phyloP scores from a whole-genome alignment of 257 asterid species.

The Coffea eugenioides region DNA sequence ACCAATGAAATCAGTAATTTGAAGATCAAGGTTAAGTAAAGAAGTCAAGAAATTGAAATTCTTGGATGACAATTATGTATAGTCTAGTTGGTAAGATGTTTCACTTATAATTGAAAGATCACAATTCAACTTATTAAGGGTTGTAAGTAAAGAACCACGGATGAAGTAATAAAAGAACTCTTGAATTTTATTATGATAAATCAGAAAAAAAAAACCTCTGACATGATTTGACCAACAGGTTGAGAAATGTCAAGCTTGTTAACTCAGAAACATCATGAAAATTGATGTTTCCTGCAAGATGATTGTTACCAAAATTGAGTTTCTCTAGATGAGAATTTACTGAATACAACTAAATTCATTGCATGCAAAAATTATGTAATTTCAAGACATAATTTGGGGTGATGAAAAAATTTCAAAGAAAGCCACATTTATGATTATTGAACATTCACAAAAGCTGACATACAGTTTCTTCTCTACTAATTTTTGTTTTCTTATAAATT shows the following conservation, averaged over 20 bases:
- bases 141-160: no score
- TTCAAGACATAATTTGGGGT: no score
- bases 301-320: constrained; percentile 1
- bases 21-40: constrained; percentile 1
- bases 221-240: neutral
- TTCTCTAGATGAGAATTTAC: neutral
- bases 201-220: no score
- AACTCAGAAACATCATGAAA: neutral
- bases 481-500: no score
- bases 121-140: no score
- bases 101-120: neutral
- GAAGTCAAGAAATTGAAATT: neutral
- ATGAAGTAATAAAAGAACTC: neutral
- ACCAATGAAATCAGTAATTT: rapidly evolving
- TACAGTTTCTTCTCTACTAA: no score
- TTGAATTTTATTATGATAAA: no score
- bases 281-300: neutral
- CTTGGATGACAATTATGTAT: neutral
- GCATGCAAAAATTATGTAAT: no score
- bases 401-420: no score
- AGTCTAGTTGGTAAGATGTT: neutral
- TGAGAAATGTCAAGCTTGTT: neutral
- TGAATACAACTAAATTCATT: no score
- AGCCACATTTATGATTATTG: no score
- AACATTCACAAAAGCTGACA: no score